These are phyloP conservation scores for Salix caprea DNA, from an alignment of 345 rosid species.

Conservation along the genomic window DNA sequence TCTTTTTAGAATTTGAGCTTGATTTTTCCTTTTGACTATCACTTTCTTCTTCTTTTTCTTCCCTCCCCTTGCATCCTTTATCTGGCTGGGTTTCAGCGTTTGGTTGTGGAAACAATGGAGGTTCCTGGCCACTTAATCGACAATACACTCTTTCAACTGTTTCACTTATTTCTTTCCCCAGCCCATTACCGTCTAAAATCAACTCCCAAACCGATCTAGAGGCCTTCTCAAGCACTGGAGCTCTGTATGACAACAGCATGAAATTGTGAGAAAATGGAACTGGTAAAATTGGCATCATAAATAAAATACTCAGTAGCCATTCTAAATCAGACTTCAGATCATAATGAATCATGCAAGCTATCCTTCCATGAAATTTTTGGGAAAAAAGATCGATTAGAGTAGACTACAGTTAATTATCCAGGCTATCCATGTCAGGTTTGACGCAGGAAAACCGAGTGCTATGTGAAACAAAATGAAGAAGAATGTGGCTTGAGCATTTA, in stretches of 20 bases:
- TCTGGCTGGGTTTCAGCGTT: slow-evolving; percentile 32
- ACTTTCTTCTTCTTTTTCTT: slow-evolving; percentile 32
- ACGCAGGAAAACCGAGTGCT: neutral
- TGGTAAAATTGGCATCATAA: neutral
- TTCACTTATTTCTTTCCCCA: slow-evolving; percentile 61
- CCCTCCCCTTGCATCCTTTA: slow-evolving; percentile 33
- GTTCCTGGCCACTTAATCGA: slow-evolving; percentile 71
- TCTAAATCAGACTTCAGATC: neutral
- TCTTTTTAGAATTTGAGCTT: slow-evolving; percentile 53
- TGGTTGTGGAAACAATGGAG: slow-evolving; percentile 54
- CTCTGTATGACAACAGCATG: slow-evolving; percentile 33
- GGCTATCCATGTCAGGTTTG: neutral
- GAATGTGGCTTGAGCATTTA: neutral
- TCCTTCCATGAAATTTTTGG: neutral
- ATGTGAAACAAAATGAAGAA: neutral
- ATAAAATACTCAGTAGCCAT: neutral
- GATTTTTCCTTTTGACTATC: slow-evolving; percentile 34
- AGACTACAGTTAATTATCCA: neutral
- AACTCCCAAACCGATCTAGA: slow-evolving; percentile 98
- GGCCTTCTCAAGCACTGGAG: slow-evolving; percentile 89
- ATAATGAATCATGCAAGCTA: neutral
- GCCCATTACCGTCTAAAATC: slow-evolving; percentile 69
- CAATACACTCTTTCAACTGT: slow-evolving; percentile 66
- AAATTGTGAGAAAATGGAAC: neutral
- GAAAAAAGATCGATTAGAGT: neutral